Conservation (phyloP, 2,329 filamentous ascomycete species). For the Aspergillus brunneoviolaceus region DNA sequence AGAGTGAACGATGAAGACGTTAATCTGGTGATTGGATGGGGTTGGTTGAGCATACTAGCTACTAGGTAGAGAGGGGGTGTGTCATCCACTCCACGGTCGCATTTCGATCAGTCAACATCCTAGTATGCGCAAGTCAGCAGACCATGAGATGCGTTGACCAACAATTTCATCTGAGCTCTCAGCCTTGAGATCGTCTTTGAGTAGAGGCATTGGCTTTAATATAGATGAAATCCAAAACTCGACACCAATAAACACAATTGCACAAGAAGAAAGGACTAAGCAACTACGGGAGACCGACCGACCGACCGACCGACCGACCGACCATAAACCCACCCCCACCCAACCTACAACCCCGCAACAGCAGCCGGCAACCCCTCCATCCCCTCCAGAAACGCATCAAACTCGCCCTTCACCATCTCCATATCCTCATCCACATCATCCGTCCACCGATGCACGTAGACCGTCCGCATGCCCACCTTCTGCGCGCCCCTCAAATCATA, state of each 20-base stretch:
- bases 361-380: neutral
- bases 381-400: slow-evolving; percentile 38
- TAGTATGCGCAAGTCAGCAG: neutral
- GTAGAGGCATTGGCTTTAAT: no score
- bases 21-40: no score
- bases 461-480: slow-evolving; percentile 50
- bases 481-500: slow-evolving; percentile 55
- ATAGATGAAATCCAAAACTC: no score
- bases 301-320: no score
- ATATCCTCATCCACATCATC: slow-evolving; percentile 54
- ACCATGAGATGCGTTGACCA: neutral
- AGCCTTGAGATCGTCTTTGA: no score
- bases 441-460: slow-evolving; percentile 55
- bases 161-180: neutral
- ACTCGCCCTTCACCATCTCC: slow-evolving; percentile 41
- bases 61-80: neutral
- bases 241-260: no score
- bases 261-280: no score
- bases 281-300: no score
- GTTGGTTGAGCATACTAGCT: neutral
- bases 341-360: neutral
- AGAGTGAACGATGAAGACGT: neutral
- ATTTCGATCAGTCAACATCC: neutral
- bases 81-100: neutral
- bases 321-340: no score